Evolutionary conservation across 2,329 filamentous ascomycete genomes (phyloP).

Genomic region (Ophiostoma ulmi): DNA sequence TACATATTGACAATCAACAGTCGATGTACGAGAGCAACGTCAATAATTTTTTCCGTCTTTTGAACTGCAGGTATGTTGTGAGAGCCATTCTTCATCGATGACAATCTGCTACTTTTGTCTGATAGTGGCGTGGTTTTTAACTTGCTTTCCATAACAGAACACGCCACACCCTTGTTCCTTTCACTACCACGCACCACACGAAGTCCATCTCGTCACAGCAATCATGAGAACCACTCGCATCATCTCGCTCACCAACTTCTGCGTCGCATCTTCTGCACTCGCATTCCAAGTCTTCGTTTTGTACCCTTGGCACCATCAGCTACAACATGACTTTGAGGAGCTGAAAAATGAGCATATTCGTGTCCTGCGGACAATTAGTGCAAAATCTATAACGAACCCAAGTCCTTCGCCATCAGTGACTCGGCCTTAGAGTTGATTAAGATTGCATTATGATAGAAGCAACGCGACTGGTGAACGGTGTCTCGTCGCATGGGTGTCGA

Average conservation of each 20-base stretch:
- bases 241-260: slow-evolving; percentile 60
- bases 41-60: not conserved
- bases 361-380: slow-evolving; percentile 34
- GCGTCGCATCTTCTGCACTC: slow-evolving; percentile 59
- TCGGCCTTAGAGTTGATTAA: not conserved
- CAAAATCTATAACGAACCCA: not conserved
- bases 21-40: not conserved
- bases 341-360: slow-evolving; percentile 54
- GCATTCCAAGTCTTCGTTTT: slow-evolving; percentile 64
- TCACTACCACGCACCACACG: not conserved
- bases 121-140: not conserved
- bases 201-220: not conserved
- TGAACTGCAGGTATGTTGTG: not conserved
- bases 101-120: not conserved
- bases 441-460: not conserved
- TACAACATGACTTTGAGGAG: slow-evolving; percentile 56
- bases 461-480: not conserved
- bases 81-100: not conserved
- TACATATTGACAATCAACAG: not conserved
- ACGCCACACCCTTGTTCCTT: not conserved
- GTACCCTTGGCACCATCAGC: slow-evolving; percentile 64
- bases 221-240: slow-evolving; percentile 38
- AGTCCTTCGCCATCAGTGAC: not conserved
- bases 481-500: not conserved
- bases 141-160: not conserved